These are phyloP conservation scores for Tulasnella sp. DNA, from an alignment of 768 basidiomycete species.

Conservation along the genomic window DNA sequence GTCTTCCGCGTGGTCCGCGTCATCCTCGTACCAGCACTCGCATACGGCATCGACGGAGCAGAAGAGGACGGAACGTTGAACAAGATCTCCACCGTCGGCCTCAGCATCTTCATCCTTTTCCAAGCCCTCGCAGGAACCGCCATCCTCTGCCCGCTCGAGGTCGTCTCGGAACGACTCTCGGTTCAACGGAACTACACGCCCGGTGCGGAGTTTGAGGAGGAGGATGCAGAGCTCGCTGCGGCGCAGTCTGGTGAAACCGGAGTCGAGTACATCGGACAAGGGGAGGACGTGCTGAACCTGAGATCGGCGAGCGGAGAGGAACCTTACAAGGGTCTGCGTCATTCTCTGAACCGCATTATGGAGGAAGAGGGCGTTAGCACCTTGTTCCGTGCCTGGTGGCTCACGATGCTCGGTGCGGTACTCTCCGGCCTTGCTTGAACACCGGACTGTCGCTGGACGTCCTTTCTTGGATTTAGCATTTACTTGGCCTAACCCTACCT, in stretches of 20 bases:
- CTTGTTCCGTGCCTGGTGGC: constrained; percentile 79
- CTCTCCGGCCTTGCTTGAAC: constrained; percentile 1
- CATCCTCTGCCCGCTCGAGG: constrained; percentile 65
- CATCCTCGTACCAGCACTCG: constrained; percentile 42
- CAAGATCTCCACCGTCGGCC: constrained; percentile 39
- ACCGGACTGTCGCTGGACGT: not conserved
- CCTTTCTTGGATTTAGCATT: not conserved
- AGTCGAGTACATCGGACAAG: constrained; percentile 51
- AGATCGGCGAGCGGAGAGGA: constrained; percentile 54
- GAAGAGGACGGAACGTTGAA: constrained; percentile 29
- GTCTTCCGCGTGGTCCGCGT: constrained; percentile 34
- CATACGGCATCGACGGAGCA: constrained; percentile 15
- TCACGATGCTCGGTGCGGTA: constrained; percentile 26
- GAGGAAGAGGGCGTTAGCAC: constrained; percentile 67
- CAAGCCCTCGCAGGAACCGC: constrained; percentile 40
- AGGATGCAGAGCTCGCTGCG: constrained; percentile 27
- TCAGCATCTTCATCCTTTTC: constrained; percentile 22
- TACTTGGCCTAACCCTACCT: not conserved
- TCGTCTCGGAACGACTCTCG: constrained; percentile 64
- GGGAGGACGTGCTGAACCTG: constrained; percentile 78
- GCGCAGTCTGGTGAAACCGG: constrained; percentile 34
- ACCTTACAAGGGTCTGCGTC: constrained; percentile 61
- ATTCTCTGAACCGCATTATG: constrained; percentile 65
- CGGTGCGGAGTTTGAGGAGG: constrained; percentile 56
- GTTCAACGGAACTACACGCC: constrained; percentile 72